A percentile compares a stretch with the other conserved stretches of the same genome.
Evolutionary conservation across 116 monocot species (phyloP).

Genomic region (Dioscorea cayenensis): DNA sequence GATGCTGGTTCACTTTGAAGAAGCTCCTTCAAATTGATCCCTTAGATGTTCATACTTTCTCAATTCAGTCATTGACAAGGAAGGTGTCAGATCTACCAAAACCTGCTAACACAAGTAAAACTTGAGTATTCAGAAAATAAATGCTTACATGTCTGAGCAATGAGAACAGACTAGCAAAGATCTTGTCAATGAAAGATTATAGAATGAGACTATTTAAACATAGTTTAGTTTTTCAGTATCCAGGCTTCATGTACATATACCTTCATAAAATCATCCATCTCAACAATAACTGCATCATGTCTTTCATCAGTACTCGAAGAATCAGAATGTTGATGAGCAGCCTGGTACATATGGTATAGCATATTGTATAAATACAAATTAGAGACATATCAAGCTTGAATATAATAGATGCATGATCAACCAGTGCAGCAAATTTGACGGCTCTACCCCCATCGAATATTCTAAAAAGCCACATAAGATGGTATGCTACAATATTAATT

Average conservation of each 20-base stretch:
- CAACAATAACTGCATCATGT: conserved; percentile 50
- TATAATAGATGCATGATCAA: too few relatives aligned
- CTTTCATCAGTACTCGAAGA: conserved; percentile 16
- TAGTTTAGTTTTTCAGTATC: too few relatives aligned
- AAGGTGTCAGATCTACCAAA: conserved; percentile 60
- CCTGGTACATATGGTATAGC: conserved; percentile 12
- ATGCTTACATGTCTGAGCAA: too few relatives aligned
- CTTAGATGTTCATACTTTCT: conserved; percentile 58
- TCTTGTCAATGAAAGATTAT: too few relatives aligned
- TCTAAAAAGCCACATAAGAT: too few relatives aligned
- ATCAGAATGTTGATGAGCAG: conserved; percentile 16
- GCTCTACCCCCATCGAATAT: too few relatives aligned
- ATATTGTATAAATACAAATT: not conserved
- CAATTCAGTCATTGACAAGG: conserved; percentile 56
- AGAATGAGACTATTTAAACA: too few relatives aligned
- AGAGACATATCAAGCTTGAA: not conserved
- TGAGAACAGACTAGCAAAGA: too few relatives aligned
- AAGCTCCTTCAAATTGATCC: conserved; percentile 63
- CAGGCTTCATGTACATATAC: conserved; percentile 18
- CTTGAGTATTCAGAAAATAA: too few relatives aligned
- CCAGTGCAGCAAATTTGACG: too few relatives aligned
- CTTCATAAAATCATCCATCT: conserved; percentile 67
- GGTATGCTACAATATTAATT: not conserved
- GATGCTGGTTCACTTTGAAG: conserved; percentile 1
- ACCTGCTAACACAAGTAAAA: conserved; percentile 29